Conservation (phyloP, 441 rosid species). For the Francoa sonchifolia region DNA sequence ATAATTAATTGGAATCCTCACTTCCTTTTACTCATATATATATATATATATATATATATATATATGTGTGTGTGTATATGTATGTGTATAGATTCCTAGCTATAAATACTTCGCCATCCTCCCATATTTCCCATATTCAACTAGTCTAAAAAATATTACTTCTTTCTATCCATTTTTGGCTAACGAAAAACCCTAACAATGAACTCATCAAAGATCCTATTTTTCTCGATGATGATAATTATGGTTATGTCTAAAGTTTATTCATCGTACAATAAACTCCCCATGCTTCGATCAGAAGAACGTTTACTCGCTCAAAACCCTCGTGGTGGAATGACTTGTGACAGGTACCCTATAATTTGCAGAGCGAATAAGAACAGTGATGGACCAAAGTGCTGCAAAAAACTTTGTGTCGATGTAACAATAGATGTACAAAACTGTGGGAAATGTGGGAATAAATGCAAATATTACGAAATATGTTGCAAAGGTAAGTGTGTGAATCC, state of each 20-base stretch:
- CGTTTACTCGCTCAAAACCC: constrained; percentile 12
- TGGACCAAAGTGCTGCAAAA: constrained; percentile 53
- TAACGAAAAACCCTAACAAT: not conserved
- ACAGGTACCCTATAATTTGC: constrained; percentile 24
- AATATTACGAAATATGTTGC: constrained; percentile 44
- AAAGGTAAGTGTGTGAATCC: constrained; percentile 50
- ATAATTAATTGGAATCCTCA: constrained; percentile 7
- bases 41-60: too few relatives aligned
- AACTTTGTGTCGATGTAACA: constrained; percentile 37
- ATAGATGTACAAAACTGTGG: constrained; percentile 43
- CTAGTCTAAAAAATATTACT: too few relatives aligned
- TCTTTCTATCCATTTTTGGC: too few relatives aligned
- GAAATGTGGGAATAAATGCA: constrained; percentile 51
- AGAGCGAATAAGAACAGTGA: constrained; percentile 41
- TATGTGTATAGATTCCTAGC: too few relatives aligned
- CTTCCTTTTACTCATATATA: constrained; percentile 1
- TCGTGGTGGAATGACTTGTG: constrained; percentile 8
- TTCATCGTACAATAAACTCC: too few relatives aligned
- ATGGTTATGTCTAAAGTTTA: too few relatives aligned
- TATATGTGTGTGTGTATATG: too few relatives aligned
- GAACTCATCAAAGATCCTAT: not conserved
- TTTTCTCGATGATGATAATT: not conserved
- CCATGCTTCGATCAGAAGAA: too few relatives aligned
- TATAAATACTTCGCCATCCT: constrained; percentile 7
- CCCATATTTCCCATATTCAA: not conserved